Conservation (phyloP, 2,329 filamentous ascomycete genomes). For the Coniochaeta sp. region DNA sequence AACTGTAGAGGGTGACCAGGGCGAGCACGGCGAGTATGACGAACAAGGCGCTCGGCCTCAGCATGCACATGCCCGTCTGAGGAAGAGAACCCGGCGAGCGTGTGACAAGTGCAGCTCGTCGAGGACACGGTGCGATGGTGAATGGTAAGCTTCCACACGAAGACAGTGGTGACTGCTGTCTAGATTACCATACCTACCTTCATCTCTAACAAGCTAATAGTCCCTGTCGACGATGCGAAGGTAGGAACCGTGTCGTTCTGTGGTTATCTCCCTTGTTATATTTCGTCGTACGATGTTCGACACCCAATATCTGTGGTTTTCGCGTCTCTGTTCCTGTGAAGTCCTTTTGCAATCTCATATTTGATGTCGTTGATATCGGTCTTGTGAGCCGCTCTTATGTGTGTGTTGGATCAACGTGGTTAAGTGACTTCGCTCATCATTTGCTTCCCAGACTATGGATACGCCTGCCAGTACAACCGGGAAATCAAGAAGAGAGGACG, state of each 20-base stretch:
- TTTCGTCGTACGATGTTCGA: too few relatives aligned
- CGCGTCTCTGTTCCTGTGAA: neutral
- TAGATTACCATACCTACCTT: too few relatives aligned
- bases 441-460: neutral
- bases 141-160: neutral
- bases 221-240: slow-evolving; percentile 1
- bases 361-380: too few relatives aligned
- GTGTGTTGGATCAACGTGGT: neutral
- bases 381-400: neutral
- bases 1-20: neutral
- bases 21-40: neutral
- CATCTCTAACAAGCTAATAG: neutral
- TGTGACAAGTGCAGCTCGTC: neutral
- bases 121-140: neutral
- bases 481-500: slow-evolving; percentile 3
- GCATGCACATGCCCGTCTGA: neutral
- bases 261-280: neutral
- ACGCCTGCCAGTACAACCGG: neutral
- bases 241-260: neutral
- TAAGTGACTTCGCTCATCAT: neutral
- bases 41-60: too few relatives aligned
- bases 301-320: too few relatives aligned
- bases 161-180: neutral
- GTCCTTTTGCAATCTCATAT: too few relatives aligned
- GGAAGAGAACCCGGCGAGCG: neutral